Conservation (phyloP, 768 basidiomycete species). For the Cyclocybe cylindracea region DNA sequence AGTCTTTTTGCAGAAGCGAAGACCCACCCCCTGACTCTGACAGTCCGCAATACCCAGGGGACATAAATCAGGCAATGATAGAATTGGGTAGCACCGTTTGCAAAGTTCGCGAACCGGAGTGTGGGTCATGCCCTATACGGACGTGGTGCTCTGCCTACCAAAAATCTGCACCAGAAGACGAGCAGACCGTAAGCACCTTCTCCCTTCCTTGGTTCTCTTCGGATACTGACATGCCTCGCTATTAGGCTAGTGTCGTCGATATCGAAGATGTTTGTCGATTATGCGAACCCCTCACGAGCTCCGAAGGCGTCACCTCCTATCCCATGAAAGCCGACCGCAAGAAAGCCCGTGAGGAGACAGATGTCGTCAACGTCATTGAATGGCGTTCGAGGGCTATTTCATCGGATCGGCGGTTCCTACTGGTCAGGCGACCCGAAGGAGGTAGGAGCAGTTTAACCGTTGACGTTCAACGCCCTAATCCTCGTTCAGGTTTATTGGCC, state of each 20-base stretch:
- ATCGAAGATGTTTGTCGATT: constrained; percentile 78
- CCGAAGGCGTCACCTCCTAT: constrained; percentile 62
- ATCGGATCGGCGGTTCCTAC: constrained; percentile 62
- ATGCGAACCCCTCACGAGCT: constrained; percentile 57
- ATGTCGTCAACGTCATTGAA: constrained; percentile 84
- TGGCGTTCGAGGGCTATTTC: constrained; percentile 49
- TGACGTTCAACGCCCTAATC: constrained; percentile 1
- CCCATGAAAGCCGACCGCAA: constrained; percentile 88
- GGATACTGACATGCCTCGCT: constrained; percentile 2
- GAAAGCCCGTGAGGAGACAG: constrained; percentile 81
- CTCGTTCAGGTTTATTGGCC: constrained; percentile 75
- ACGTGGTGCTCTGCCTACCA: constrained; percentile 68
- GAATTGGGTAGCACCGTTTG: constrained; percentile 95
- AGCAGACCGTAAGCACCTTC: constrained; percentile 9
- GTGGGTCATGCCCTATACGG: constrained; percentile 70
- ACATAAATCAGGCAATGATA: constrained; percentile 92
- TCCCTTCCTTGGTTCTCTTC: constrained; percentile 2
- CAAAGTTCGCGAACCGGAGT: constrained; percentile 79
- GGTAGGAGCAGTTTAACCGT: constrained; percentile 46
- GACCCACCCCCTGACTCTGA: constrained; percentile 14
- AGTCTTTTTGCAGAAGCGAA: constrained; percentile 5
- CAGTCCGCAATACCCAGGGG: constrained; percentile 58
- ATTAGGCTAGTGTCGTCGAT: constrained; percentile 38
- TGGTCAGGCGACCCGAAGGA: constrained; percentile 80
- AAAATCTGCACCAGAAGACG: constrained; percentile 8